These are phyloP conservation scores for Lactarius hatsudake DNA, from an alignment of 768 basidiomycete genomes.

Conservation along the genomic window DNA sequence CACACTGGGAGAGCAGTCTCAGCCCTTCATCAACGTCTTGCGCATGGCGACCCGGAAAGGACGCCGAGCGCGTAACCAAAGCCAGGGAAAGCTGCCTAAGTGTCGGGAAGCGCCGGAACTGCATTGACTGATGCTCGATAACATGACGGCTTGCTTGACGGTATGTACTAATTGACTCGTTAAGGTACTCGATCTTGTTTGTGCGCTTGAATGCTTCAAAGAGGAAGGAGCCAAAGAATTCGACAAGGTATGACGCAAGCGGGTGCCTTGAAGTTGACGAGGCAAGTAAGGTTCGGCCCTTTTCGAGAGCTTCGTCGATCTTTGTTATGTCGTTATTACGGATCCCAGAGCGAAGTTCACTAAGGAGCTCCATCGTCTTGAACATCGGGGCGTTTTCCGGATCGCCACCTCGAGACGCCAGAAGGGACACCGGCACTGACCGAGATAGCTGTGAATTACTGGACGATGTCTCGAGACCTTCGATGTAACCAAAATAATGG, in stretches of 20 bases:
- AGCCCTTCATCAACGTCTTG: neutral
- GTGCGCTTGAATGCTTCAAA: neutral
- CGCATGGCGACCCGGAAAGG: neutral
- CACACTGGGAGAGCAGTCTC: neutral
- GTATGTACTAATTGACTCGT: neutral
- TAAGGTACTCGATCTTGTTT: neutral
- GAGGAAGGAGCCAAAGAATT: neutral
- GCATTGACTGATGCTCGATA: too few species aligned
- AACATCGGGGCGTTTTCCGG: too few species aligned
- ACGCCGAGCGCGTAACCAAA: neutral
- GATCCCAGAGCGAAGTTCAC: too few species aligned
- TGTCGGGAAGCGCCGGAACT: neutral
- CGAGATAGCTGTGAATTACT: too few species aligned
- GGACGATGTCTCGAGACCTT: too few species aligned
- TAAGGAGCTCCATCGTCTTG: too few species aligned
- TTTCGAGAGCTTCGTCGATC: too few species aligned
- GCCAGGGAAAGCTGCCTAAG: neutral
- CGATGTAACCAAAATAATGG: neutral
- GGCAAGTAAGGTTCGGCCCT: too few species aligned
- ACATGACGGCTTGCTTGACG: neutral
- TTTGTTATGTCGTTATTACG: too few species aligned
- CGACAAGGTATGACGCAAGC: neutral
- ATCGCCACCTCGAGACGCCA: too few species aligned
- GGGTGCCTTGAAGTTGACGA: neutral
- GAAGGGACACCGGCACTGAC: too few species aligned